phyloP scores from a whole-genome alignment of 805 yeast species.

The Hagleromyces aurorensis region DNA sequence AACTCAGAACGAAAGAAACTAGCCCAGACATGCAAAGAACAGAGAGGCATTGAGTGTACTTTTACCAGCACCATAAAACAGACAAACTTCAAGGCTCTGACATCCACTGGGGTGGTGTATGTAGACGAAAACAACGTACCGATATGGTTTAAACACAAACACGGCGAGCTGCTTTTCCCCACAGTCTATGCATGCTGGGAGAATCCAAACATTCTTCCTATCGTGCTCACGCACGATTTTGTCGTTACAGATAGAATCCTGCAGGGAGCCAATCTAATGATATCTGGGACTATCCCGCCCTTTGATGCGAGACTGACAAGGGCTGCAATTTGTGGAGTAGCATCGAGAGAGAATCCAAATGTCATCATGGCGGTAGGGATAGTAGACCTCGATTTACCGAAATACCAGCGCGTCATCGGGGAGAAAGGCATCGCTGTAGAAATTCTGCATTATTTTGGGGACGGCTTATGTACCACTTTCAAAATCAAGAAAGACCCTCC shows the following conservation, averaged over 20 bases:
- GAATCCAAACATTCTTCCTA: slow-evolving; percentile 57
- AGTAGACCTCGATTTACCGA: slow-evolving; percentile 42
- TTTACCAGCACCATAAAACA: slow-evolving; percentile 40
- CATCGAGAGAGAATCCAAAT: slow-evolving; percentile 48
- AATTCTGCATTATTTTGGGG: slow-evolving; percentile 60
- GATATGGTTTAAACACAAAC: slow-evolving; percentile 59
- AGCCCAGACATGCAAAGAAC: slow-evolving; percentile 35
- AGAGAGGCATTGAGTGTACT: slow-evolving; percentile 36
- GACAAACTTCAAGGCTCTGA: slow-evolving; percentile 51
- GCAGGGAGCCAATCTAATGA: slow-evolving; percentile 80
- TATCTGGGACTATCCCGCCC: slow-evolving; percentile 58
- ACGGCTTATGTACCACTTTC: slow-evolving; percentile 48
- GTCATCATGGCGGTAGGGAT: slow-evolving; percentile 68
- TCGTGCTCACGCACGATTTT: slow-evolving; percentile 60
- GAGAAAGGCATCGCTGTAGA: slow-evolving; percentile 72
- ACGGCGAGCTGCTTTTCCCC: slow-evolving; percentile 50
- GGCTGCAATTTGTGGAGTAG: slow-evolving; percentile 68
- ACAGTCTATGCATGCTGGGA: slow-evolving; percentile 68
- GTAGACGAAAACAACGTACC: slow-evolving; percentile 60
- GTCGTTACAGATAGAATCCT: slow-evolving; percentile 54
- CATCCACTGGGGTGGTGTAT: slow-evolving; percentile 53
- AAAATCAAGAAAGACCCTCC: slow-evolving; percentile 42
- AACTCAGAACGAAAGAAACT: slow-evolving; percentile 61
- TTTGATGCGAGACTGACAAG: slow-evolving; percentile 41
- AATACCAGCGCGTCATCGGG: slow-evolving; percentile 44